These are phyloP conservation scores for Porcisia deanei DNA, from an alignment of 208 protist genomes.

Conservation along the genomic window DNA sequence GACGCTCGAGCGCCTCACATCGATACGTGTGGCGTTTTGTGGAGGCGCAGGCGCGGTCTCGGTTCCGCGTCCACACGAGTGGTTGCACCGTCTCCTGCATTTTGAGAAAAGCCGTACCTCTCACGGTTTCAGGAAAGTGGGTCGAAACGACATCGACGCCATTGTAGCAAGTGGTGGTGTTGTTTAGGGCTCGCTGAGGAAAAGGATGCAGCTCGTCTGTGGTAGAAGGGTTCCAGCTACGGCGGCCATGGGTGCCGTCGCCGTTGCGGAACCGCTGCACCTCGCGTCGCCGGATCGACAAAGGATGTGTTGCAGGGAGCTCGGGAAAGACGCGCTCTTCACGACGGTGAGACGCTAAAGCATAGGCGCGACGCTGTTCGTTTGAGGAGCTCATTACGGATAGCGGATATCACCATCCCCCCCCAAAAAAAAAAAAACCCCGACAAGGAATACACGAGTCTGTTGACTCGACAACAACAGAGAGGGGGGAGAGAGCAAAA, in stretches of 20 bases:
- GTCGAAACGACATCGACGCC: slow-evolving; percentile 56
- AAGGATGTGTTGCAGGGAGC: slow-evolving; percentile 24
- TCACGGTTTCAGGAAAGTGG: slow-evolving; percentile 64
- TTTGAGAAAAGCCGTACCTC: slow-evolving; percentile 40
- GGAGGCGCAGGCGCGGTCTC: slow-evolving; percentile 9
- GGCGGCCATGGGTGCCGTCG: slow-evolving; percentile 27
- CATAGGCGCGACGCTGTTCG: background rate
- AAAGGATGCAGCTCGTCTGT: slow-evolving; percentile 79
- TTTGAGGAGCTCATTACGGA: slow-evolving; percentile 8
- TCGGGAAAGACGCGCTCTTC: slow-evolving; percentile 55
- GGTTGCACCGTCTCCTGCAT: slow-evolving; percentile 23
- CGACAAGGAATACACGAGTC: no score
- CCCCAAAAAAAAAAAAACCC: no score
- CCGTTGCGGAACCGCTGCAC: slow-evolving; percentile 46
- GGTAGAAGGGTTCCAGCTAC: slow-evolving; percentile 68
- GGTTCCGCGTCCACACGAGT: slow-evolving; percentile 36
- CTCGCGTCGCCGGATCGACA: slow-evolving; percentile 35
- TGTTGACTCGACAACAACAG: no score
- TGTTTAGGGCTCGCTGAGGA: slow-evolving; percentile 53
- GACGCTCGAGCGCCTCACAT: slow-evolving; percentile 33
- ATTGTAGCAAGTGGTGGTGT: slow-evolving; percentile 58
- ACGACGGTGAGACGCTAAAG: slow-evolving; percentile 1
- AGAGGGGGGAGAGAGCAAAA: no score
- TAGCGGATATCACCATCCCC: background rate
- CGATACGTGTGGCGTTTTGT: slow-evolving; percentile 40